Evolutionary conservation across 2,329 filamentous ascomycete genomes (phyloP).

Genomic region (Parastagonospora avenae): DNA sequence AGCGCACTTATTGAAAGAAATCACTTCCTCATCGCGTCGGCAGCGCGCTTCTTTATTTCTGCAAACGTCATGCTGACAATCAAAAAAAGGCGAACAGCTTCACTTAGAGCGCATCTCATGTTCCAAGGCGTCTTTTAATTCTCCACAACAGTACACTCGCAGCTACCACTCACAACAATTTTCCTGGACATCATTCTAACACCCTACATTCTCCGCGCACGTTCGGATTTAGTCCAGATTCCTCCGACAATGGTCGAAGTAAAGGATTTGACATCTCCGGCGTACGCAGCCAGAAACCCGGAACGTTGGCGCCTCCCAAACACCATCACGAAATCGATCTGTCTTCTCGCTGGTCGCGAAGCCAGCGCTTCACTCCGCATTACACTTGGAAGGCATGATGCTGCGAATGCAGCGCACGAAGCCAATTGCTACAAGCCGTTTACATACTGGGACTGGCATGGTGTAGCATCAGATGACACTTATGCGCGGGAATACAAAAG

Average conservation of each 20-base stretch:
- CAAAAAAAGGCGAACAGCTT: constrained; percentile 4
- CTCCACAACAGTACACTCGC: not conserved
- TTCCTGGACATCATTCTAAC: no score
- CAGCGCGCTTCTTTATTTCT: not conserved
- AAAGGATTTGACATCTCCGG: not conserved
- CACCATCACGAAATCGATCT: constrained; percentile 1
- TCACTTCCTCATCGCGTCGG: not conserved
- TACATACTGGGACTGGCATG: constrained; percentile 35
- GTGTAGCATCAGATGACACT: constrained; percentile 3
- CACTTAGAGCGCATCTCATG: not conserved
- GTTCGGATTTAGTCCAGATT: no score
- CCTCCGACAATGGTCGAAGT: not conserved
- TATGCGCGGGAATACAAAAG: constrained; percentile 9
- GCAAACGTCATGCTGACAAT: constrained; percentile 3
- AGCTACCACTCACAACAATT: no score
- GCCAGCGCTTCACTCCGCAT: constrained; percentile 15
- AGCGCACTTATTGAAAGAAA: no score
- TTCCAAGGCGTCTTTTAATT: not conserved
- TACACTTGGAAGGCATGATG: constrained; percentile 4
- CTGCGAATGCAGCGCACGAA: constrained; percentile 2
- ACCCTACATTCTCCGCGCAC: no score
- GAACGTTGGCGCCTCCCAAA: constrained; percentile 6
- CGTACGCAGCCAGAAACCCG: not conserved
- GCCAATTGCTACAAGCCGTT: constrained; percentile 28
- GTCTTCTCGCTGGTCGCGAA: constrained; percentile 16